Percentiles rank a stretch among this genome's conserved stretches.
Conservation (phyloP, 768 basidiomycete genomes). For the Gymnopilus dilepis region DNA sequence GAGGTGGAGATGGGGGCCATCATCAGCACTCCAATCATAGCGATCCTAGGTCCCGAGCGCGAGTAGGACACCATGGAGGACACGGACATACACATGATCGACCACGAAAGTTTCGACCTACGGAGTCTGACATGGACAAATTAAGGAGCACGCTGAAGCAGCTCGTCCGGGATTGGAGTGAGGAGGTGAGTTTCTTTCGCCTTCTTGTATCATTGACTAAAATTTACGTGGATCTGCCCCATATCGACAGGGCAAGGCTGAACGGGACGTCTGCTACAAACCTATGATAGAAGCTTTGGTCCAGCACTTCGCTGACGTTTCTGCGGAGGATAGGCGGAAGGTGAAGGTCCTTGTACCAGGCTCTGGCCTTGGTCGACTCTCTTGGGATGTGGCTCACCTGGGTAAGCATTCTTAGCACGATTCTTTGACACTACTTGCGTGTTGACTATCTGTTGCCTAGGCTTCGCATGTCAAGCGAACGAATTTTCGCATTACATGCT, state of each 20-base stretch:
- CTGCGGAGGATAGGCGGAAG: conserved; percentile 56
- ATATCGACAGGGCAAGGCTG: conserved; percentile 62
- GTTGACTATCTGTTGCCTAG: conserved; percentile 44
- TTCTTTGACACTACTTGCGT: neutral
- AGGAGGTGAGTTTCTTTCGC: conserved; percentile 57
- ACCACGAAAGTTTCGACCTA: conserved; percentile 49
- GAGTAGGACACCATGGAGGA: neutral
- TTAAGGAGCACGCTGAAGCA: conserved; percentile 91
- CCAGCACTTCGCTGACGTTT: conserved; percentile 61
- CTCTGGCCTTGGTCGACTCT: conserved; percentile 85
- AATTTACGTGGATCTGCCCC: neutral
- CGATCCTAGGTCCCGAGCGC: conserved; percentile 20
- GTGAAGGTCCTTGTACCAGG: conserved; percentile 88
- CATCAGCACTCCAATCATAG: neutral
- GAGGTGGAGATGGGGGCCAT: neutral
- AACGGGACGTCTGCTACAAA: conserved; percentile 79
- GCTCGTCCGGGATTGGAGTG: conserved; percentile 93
- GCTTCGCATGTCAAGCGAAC: conserved; percentile 91
- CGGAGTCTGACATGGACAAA: conserved; percentile 87
- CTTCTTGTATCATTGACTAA: neutral
- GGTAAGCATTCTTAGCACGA: conserved; percentile 52
- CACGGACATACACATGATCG: conserved; percentile 20
- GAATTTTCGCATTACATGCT: conserved; percentile 98
- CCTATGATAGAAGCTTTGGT: conserved; percentile 83
- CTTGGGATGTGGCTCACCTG: conserved; percentile 84